A percentile compares a stretch with the other conserved stretches of the same genome.
These are phyloP conservation scores for Xylariales sp. DNA, from an alignment of 2,329 filamentous ascomycete genomes.

Conservation along the genomic window DNA sequence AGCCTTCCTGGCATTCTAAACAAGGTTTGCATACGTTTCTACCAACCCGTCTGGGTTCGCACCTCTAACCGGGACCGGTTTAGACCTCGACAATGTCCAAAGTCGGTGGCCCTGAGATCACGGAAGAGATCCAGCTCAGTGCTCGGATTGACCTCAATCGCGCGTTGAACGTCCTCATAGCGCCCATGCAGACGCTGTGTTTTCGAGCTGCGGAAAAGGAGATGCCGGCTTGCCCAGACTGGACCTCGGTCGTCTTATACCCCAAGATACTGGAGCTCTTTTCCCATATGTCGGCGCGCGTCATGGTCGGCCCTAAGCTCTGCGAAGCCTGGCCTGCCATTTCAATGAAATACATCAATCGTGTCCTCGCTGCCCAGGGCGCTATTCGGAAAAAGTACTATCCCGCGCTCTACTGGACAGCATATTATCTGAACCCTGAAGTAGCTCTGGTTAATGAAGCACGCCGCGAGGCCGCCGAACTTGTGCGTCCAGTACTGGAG, in stretches of 20 bases:
- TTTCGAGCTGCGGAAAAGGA: conserved; percentile 31
- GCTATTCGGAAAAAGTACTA: conserved; percentile 37
- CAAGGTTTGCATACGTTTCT: conserved; percentile 20
- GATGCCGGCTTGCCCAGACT: conserved; percentile 32
- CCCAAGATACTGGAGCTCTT: conserved; percentile 36
- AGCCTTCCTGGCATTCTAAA: conserved; percentile 31
- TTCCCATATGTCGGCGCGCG: conserved; percentile 39
- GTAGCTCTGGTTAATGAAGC: conserved; percentile 31
- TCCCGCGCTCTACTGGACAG: conserved; percentile 38
- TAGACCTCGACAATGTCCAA: conserved; percentile 34
- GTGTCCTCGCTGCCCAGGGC: conserved; percentile 35
- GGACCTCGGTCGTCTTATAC: conserved; percentile 34
- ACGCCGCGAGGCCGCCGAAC: conserved; percentile 35
- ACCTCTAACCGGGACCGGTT: not conserved
- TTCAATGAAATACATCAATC: conserved; percentile 36
- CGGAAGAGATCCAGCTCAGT: conserved; percentile 32
- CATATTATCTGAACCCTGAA: conserved; percentile 39
- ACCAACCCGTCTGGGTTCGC: not conserved
- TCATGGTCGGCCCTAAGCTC: conserved; percentile 42
- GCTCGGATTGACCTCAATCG: conserved; percentile 31
- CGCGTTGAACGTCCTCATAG: conserved; percentile 35
- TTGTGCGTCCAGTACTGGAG: conserved; percentile 39
- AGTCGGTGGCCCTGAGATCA: conserved; percentile 33
- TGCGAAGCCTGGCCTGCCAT: conserved; percentile 37
- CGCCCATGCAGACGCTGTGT: conserved; percentile 34